Evolutionary conservation across 2,329 filamentous ascomycete species (phyloP), one percentile per base, ranked within the genome.

Genomic region (Exserohilum rostratum): DNA sequence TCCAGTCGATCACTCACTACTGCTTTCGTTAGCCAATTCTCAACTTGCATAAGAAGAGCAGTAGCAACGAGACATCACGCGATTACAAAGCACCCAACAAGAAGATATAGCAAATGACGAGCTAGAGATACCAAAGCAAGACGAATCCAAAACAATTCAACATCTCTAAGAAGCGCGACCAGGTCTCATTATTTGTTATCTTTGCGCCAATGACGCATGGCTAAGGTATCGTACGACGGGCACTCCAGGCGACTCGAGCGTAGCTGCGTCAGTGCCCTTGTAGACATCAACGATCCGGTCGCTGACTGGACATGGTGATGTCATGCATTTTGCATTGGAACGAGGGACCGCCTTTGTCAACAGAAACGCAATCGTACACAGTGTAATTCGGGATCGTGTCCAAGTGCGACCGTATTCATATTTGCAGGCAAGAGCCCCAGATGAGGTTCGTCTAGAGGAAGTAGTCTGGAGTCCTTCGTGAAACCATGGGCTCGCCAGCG

Each of bases 401-500:
- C 46, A 39, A 49, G 39, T 37, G 50, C 30, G 43, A 49, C 50
- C 46, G 50, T 51, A 50, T 45, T 60, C 57, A 59, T 50, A 54
- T 34, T 61, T 58, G 56, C 47, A 56, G 60, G 65, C 38, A 58
- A 62, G 50, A 66, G 58, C 61, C 57, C 58, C 58, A 58, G 49
- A 51, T 49, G 22, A 35, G 22, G 38, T 27, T 27, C 40, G 27
- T 51, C 37, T 54, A 99, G 77, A 98, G 89, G 90, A 99, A 99
- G 84, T 99, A 99, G 79, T 99, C 93, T 52, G 93, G 93, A 62
- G 95, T 99, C 83, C 95, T 89, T 75, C 80, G 78, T 40, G 95
- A 98, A 62, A 99, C 95, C 95, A 98, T 98, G 20, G 95, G 95
- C 77, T 99, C 95, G 68, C 95, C 95, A 65, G 95, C 93, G 78